phyloP scores from a whole-genome alignment of 1,284 basidiomycete genomes.

The Veloboletus limbatus region DNA sequence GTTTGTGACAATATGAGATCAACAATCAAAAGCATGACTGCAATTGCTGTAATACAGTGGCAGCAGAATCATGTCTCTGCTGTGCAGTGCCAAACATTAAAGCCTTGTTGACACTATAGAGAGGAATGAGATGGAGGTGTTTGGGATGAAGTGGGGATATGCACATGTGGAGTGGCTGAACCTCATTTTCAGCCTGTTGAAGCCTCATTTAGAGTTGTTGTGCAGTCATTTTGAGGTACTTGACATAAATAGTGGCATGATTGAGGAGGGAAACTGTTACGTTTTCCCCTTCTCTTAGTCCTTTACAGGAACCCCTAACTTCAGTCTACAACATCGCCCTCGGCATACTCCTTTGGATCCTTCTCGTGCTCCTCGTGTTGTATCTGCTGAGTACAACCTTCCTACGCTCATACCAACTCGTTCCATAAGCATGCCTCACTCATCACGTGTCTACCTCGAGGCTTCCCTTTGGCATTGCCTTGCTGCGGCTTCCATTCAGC shows the following conservation, averaged over 20 bases:
- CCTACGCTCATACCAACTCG: no score
- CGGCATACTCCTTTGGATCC: no score
- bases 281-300: no score
- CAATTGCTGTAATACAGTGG: slow-evolving; percentile 45
- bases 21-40: slow-evolving; percentile 48
- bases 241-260: slow-evolving; percentile 77
- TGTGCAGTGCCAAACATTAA: slow-evolving; percentile 79
- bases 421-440: no score
- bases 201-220: slow-evolving; percentile 70
- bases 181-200: slow-evolving; percentile 72
- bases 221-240: slow-evolving; percentile 74
- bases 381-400: no score
- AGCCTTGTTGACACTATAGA: slow-evolving; percentile 71
- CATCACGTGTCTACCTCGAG: no score
- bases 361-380: no score
- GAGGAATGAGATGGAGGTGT: slow-evolving; percentile 7
- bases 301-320: no score
- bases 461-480: no score
- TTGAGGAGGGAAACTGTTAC: slow-evolving; percentile 82
- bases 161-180: slow-evolving; percentile 65
- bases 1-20: no score
- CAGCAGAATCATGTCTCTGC: slow-evolving; percentile 61
- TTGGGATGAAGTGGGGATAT: slow-evolving; percentile 14
- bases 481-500: no score
- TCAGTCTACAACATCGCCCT: no score